Percentiles rank a stretch among this genome's conserved stretches.
These are phyloP conservation scores for Colletotrichum somersetense DNA, from an alignment of 2,329 filamentous ascomycete genomes.

Conservation along the genomic window DNA sequence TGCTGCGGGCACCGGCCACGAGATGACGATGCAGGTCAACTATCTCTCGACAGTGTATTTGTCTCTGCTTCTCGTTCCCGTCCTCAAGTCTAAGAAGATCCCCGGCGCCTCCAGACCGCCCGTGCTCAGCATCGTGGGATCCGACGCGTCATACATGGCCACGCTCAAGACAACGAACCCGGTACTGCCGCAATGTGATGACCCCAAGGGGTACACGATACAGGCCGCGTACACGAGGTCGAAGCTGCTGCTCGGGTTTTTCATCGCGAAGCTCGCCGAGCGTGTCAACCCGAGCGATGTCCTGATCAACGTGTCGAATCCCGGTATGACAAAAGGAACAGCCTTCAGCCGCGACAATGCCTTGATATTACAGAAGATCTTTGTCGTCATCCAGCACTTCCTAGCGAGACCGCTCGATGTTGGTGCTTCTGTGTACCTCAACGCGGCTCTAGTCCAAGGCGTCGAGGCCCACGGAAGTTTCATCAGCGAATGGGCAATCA, in stretches of 20 bases:
- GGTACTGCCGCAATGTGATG: slow-evolving; percentile 44
- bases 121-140: slow-evolving; percentile 47
- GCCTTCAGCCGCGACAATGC: slow-evolving; percentile 51
- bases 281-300: slow-evolving; percentile 41
- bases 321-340: slow-evolving; percentile 54
- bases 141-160: slow-evolving; percentile 44
- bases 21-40: slow-evolving; percentile 57
- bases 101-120: slow-evolving; percentile 32
- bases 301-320: slow-evolving; percentile 44
- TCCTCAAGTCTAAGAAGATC: slow-evolving; percentile 46
- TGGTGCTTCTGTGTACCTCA: slow-evolving; percentile 43
- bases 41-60: slow-evolving; percentile 53
- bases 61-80: slow-evolving; percentile 49
- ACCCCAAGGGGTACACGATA: slow-evolving; percentile 40
- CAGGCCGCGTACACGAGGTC: slow-evolving; percentile 40
- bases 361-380: slow-evolving; percentile 25
- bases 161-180: slow-evolving; percentile 42
- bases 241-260: slow-evolving; percentile 44
- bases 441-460: slow-evolving; percentile 43
- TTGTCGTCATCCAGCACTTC: slow-evolving; percentile 8
- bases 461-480: slow-evolving; percentile 45
- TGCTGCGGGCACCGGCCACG: slow-evolving; percentile 50
- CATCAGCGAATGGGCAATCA: slow-evolving; percentile 15
- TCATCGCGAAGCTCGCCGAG: slow-evolving; percentile 38
- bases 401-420: slow-evolving; percentile 34